Evolutionary conservation across 1,284 basidiomycete genomes (phyloP).

Genomic region (Anthracocystis setariae): DNA sequence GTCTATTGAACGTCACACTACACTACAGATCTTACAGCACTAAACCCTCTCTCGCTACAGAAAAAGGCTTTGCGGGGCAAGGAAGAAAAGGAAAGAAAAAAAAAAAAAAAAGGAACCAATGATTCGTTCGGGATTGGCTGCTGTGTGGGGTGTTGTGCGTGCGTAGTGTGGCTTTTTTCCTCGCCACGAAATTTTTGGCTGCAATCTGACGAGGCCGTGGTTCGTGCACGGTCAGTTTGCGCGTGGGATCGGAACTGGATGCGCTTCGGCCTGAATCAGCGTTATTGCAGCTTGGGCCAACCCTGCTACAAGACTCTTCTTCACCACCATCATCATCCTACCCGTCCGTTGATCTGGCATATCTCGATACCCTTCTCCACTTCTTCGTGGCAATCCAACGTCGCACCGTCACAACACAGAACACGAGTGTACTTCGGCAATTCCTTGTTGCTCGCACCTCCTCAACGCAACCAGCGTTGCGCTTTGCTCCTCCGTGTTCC

Average conservation of each 20-base stretch:
- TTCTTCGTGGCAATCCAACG: background rate
- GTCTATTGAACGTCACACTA: no score
- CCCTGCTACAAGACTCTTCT: background rate
- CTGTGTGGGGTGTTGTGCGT: slow-evolving; percentile 4
- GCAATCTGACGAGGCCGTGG: background rate
- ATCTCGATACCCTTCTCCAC: background rate
- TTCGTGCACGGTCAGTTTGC: slow-evolving; percentile 2
- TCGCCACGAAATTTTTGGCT: background rate
- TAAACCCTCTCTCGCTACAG: no score
- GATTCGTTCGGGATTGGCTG: background rate
- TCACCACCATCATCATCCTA: background rate
- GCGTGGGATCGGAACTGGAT: background rate
- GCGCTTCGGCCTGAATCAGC: no score
- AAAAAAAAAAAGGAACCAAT: no score
- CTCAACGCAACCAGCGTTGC: background rate
- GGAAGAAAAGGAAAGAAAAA: no score
- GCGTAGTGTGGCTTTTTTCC: slow-evolving; percentile 14
- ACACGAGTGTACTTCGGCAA: background rate
- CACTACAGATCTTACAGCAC: no score
- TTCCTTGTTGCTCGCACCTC: background rate
- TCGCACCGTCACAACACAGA: background rate
- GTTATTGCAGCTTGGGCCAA: no score
- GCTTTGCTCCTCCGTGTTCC: background rate
- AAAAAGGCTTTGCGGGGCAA: no score
- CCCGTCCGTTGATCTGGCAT: background rate